Conservation (phyloP, 805 yeast genomes). For the Middelhovenomyces tepae region DNA sequence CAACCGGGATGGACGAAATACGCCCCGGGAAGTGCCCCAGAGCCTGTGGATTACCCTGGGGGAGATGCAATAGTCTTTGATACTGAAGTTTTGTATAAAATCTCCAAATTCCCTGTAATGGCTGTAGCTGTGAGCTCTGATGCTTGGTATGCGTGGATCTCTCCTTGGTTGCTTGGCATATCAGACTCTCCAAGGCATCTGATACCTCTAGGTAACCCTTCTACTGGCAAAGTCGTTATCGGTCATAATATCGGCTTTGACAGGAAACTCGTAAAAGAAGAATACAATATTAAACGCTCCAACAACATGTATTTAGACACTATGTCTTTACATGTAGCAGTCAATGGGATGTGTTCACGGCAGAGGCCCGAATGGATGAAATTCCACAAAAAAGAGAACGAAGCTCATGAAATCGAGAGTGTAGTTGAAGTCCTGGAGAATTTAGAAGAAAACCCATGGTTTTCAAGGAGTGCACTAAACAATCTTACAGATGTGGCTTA, state of each 20-base stretch:
- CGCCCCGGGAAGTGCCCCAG: conserved; percentile 43
- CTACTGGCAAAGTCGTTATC: conserved; percentile 49
- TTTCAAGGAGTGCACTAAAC: conserved; percentile 64
- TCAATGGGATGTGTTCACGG: conserved; percentile 84
- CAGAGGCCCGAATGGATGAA: conserved; percentile 73
- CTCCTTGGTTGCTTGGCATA: conserved; percentile 66
- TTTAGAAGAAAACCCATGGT: conserved; percentile 57
- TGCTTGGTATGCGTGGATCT: conserved; percentile 95
- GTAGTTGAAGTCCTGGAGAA: conserved; percentile 19
- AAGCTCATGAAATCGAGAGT: conserved; percentile 10
- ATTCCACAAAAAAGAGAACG: conserved; percentile 17
- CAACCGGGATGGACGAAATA: conserved; percentile 80
- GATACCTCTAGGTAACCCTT: conserved; percentile 59
- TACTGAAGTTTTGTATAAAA: conserved; percentile 75
- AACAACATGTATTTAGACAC: conserved; percentile 81
- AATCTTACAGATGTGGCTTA: conserved; percentile 71
- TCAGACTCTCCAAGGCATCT: conserved; percentile 44
- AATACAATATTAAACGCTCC: conserved; percentile 58
- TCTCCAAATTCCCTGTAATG: conserved; percentile 64
- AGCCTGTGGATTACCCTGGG: conserved; percentile 53
- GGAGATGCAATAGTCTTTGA: conserved; percentile 78
- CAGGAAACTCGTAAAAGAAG: conserved; percentile 77
- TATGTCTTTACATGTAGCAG: conserved; percentile 86
- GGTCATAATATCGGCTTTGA: conserved; percentile 93
- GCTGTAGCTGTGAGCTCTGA: conserved; percentile 68